phyloP scores from a whole-genome alignment of 1,284 basidiomycete genomes.

The Pseudozyma hubeiensis region DNA sequence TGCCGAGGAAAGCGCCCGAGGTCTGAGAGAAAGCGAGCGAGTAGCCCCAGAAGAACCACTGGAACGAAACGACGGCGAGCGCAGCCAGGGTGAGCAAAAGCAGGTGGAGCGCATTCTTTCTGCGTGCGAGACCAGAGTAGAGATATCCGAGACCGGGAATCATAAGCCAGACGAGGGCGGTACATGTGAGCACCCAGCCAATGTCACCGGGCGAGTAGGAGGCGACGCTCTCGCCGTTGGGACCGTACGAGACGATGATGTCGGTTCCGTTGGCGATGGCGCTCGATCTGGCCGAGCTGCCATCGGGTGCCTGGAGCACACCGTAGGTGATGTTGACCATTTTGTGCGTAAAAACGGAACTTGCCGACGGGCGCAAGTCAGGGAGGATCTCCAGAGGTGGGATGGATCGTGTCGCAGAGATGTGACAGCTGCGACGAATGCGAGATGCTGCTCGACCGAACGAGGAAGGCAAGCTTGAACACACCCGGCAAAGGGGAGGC shows the following conservation, averaged over 20 bases:
- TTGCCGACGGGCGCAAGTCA: not conserved
- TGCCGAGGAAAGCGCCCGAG: slow-evolving; percentile 78
- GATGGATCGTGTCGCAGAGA: not conserved
- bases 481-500: not conserved
- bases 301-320: slow-evolving; percentile 34
- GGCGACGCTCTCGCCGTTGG: slow-evolving; percentile 39
- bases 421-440: slow-evolving; percentile 22
- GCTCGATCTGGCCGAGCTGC: slow-evolving; percentile 19
- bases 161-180: slow-evolving; percentile 79
- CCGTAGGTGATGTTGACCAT: slow-evolving; percentile 62
- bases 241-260: slow-evolving; percentile 62
- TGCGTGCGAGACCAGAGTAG: slow-evolving; percentile 85
- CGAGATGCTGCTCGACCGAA: not conserved
- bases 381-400: not conserved
- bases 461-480: slow-evolving; percentile 42
- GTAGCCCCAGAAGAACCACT: slow-evolving; percentile 72
- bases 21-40: slow-evolving; percentile 73
- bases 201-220: slow-evolving; percentile 62
- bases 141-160: slow-evolving; percentile 80
- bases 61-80: slow-evolving; percentile 72
- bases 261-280: slow-evolving; percentile 54
- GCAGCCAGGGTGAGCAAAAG: slow-evolving; percentile 71
- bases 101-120: slow-evolving; percentile 74
- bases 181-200: slow-evolving; percentile 76
- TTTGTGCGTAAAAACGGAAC: not conserved